Percentiles rank a stretch among this genome's conserved stretches.
Conservation (phyloP, 2,329 filamentous ascomycete genomes). For the Didymella segeticola region DNA sequence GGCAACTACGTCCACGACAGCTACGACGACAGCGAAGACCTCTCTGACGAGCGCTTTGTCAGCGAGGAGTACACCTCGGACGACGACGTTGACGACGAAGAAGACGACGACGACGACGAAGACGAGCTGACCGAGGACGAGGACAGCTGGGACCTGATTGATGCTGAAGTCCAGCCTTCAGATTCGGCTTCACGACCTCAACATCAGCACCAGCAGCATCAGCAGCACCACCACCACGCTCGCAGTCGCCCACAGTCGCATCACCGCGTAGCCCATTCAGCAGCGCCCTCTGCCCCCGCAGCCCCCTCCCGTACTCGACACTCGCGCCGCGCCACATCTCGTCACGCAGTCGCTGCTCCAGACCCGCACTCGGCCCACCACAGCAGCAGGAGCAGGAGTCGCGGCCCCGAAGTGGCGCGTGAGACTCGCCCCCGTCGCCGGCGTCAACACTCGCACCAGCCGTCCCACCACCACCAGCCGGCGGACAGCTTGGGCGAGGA, state of each 20-base stretch:
- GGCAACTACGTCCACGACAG: constrained; percentile 42
- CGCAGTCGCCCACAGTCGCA: constrained; percentile 28
- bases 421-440: constrained; percentile 39
- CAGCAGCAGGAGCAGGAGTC: constrained; percentile 44
- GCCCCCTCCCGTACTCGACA: constrained; percentile 46
- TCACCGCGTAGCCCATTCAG: constrained; percentile 22
- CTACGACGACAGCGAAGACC: constrained; percentile 38
- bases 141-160: constrained; percentile 30
- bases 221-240: constrained; percentile 16
- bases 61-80: constrained; percentile 40
- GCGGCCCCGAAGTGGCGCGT: constrained; percentile 24
- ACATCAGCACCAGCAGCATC: constrained; percentile 38
- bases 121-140: constrained; percentile 35
- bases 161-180: constrained; percentile 56
- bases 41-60: constrained; percentile 1
- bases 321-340: constrained; percentile 51
- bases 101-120: background rate
- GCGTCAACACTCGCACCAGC: constrained; percentile 43
- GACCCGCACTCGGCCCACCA: constrained; percentile 43
- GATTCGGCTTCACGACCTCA: constrained; percentile 57
- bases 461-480: constrained; percentile 38
- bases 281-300: constrained; percentile 36
- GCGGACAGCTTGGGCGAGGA: constrained; percentile 24
- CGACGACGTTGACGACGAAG: constrained; percentile 20
- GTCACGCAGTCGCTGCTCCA: constrained; percentile 40